Evolutionary conservation across 225 moss, liverwort and hornwort genomes (phyloP), one percentile per base, ranked within the genome.

Genomic region (Pleurozium schreberi): DNA sequence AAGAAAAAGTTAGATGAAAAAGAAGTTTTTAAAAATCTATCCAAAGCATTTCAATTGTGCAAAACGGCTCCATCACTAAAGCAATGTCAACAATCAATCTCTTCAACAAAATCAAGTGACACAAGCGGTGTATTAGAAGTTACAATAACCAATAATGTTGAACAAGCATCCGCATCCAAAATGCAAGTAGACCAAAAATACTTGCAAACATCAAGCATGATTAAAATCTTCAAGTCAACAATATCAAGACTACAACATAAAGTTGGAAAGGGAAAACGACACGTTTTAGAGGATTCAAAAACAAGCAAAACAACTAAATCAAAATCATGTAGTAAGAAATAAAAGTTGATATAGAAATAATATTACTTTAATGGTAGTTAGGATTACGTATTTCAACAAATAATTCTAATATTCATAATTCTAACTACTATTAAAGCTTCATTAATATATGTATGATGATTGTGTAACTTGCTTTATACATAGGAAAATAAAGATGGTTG

Each of bases 201-300:
- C 8, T 28, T 0, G 1, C 80, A 60, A 59, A 42, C 5, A 40
- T 8, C 8, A 30, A 42, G 20, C 0, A 0, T 5, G 12, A 28
- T 42, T 19, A 60, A 42, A 59, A 2, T 1, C 5, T 80, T 80
- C 1, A 27, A 8, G 8, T 42, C 4, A 42, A 30, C 80, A 20
- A 60, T 42, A 12, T 30, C 19, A 60, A 80, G 0, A 30, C 2
- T 80, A 30, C 30, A 12, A 42, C 0, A 5, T 19, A 42, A 60
- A 59, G 8, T 27, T 28, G 3, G 8, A 60, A 59, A 13, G 3
- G 5, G 3, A 8, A 42, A 42, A 60, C 8, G 1, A 30, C 3
- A 0, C 3, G 0, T 2, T 59, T 20, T 1, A 11, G 3, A 59
- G 25, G 15, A 40, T 40, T 42, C 18, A 27, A 80, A 19, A 80